These are phyloP conservation scores for Phialemonium atrogriseum DNA, from an alignment of 2,329 filamentous ascomycete species.

Conservation along the genomic window DNA sequence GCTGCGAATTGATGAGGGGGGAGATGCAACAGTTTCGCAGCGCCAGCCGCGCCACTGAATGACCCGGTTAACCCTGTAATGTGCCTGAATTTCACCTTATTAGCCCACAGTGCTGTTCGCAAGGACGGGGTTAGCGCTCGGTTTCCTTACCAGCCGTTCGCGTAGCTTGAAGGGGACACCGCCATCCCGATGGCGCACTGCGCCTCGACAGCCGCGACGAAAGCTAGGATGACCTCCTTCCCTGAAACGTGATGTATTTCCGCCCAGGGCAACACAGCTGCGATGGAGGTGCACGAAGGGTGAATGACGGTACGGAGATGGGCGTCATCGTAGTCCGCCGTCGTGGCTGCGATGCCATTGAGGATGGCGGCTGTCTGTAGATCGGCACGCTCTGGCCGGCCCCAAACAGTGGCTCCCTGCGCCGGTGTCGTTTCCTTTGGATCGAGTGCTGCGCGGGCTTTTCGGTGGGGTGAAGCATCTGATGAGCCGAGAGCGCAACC, in stretches of 20 bases:
- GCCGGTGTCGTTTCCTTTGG: too few species aligned
- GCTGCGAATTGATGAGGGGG: constrained; percentile 30
- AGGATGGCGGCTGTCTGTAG: constrained; percentile 42
- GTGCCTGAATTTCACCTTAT: constrained; percentile 22
- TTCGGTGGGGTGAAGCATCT: too few species aligned
- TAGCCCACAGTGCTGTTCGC: too few species aligned
- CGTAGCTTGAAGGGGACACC: constrained; percentile 46
- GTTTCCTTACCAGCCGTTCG: constrained; percentile 37
- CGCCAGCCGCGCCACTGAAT: constrained; percentile 43
- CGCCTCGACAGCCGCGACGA: constrained; percentile 42
- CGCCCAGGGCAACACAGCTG: constrained; percentile 37
- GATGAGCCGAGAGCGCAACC: too few species aligned
- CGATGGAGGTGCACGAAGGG: constrained; percentile 41
- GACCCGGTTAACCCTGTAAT: constrained; percentile 44
- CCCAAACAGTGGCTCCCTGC: too few species aligned
- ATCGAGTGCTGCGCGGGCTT: too few species aligned
- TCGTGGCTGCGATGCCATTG: constrained; percentile 46
- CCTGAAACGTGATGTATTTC: constrained; percentile 35
- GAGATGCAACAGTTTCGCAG: constrained; percentile 36
- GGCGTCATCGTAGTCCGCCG: constrained; percentile 50
- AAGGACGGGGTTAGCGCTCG: too few species aligned
- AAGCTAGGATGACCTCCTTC: constrained; percentile 38
- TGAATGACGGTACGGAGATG: constrained; percentile 49
- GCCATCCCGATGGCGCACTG: constrained; percentile 43
- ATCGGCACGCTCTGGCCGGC: too few species aligned